Evolutionary conservation across 768 basidiomycete species (phyloP), one percentile per base, ranked within the genome.

Genomic region (Mycena indigotica): DNA sequence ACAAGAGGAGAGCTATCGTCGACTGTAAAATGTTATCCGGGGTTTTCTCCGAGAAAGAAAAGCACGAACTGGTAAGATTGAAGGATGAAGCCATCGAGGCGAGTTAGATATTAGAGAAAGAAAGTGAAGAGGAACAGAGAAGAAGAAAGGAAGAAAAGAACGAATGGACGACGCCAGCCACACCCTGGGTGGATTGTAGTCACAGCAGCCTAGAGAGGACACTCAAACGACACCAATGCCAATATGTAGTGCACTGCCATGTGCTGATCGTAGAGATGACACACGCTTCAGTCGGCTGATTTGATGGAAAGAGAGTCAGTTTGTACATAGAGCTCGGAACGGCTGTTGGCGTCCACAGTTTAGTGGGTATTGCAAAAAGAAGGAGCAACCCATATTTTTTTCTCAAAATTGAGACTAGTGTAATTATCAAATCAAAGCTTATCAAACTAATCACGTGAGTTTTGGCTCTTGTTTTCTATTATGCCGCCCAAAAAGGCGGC

Each of bases 1-100:
- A 85, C 76, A 56, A 84, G 72, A 67, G 83, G 81, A 60, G 83
- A 83, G 66, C 75, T 72, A 64, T 85, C 83, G 64, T 84, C 83
- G 65, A 81, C 84, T 86, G 57, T 10, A 38, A 44, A n/a, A 48
- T 17, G 40, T 41, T 45, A 54, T 26, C n/a, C 29, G 48, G 39
- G 28, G 28, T 28, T 0, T 23, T 5, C n/a, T 3, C 23, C 23
- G 23, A 48, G 48, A 15, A 35, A 57, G 3, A 19, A 21, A 32
- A 28, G 16, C 58, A 40, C 68, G 54, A 29, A 80, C 80, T 74
- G 58, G 75, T 74, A 44, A 81, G 62, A 57, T 76, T 74, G 66
- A 77, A 77, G 60, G 71, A 69, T 24, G 60, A 57, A 58, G 78
- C 79, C 80, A 83, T 82, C 77, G 65, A 81, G 78, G 75, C 77